Base-by-base conservation (phyloP, 805 yeast genomes). In the Candida michaelii region DNA sequence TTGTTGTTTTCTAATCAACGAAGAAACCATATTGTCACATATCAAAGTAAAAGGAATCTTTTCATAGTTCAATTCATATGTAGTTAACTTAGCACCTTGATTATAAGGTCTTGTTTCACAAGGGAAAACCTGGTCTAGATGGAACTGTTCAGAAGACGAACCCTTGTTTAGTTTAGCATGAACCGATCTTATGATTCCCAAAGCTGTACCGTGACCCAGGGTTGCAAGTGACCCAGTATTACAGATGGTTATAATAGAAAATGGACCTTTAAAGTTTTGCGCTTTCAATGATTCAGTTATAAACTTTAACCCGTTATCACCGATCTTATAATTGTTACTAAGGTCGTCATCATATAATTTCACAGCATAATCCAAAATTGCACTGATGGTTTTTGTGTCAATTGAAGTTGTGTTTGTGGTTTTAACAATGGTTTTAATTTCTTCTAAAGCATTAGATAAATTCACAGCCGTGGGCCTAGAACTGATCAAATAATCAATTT, bases 391-490 rank as follows among this genome's bases (percentile, higher is more conserved):
- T 1, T 46, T 48, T 15, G 53, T 32, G 33, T 48, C 47, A 4
- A 65, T 61, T 21, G 69, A 59, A n/a, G 21, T 16, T 16, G 9
- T 31, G 39, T 50, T 15, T 53, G 33, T 1, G 46, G 35, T 46
- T 50, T 4, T 48, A 1, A 72, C 55, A 31, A 69, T 43, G 0
- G 44, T 50, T 47, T 69, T 75, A 46, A 85, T 66, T 33, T 75
- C 79, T 25, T 62, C 65, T 47, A 80, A 79, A 0, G 95, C 95
- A 57, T 87, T 87, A 3, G 89, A 72, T 40, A 91, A 75, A 55
- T 93, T 91, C 5, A 91, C 99, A 0, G 99, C 99, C 0, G 99
- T 91, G 10, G 98, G 98, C 56, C 99, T 77, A 4, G 97, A 83
- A 14, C 80, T 71, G 21, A 85, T 77, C 49, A 91, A 69, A 49